These are phyloP conservation scores for Solanum verrucosum DNA, from an alignment of 257 asterid species.

Conservation along the genomic window DNA sequence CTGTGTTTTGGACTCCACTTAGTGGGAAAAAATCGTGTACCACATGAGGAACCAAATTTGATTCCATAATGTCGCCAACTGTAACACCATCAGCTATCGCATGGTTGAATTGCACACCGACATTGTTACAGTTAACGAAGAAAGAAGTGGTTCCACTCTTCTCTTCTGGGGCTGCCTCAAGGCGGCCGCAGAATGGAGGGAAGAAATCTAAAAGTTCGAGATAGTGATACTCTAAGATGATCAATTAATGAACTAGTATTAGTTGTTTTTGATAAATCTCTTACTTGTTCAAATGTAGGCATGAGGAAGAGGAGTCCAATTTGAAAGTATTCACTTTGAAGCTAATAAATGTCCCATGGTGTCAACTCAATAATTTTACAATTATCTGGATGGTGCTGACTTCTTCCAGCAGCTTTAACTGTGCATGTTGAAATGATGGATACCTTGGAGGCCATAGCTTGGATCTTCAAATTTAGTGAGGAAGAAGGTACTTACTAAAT, in stretches of 20 bases:
- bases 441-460: background rate
- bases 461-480: no score
- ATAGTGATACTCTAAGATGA: background rate
- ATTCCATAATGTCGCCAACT: background rate
- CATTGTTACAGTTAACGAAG: background rate
- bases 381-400: background rate
- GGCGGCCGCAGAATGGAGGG: background rate
- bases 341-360: background rate
- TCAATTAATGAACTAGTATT: background rate
- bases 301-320: background rate
- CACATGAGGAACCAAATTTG: no score
- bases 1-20: background rate
- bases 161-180: background rate
- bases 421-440: background rate
- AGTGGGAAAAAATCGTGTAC: background rate
- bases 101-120: background rate
- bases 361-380: background rate
- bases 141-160: background rate
- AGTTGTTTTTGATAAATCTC: background rate
- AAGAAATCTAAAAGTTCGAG: background rate
- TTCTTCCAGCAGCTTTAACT: background rate
- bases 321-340: background rate
- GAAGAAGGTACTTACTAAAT: no score
- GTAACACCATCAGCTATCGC: background rate
- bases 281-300: background rate